Evolutionary conservation across 2,329 filamentous ascomycete species (phyloP).

Genomic region (Fusarium mundagurra): DNA sequence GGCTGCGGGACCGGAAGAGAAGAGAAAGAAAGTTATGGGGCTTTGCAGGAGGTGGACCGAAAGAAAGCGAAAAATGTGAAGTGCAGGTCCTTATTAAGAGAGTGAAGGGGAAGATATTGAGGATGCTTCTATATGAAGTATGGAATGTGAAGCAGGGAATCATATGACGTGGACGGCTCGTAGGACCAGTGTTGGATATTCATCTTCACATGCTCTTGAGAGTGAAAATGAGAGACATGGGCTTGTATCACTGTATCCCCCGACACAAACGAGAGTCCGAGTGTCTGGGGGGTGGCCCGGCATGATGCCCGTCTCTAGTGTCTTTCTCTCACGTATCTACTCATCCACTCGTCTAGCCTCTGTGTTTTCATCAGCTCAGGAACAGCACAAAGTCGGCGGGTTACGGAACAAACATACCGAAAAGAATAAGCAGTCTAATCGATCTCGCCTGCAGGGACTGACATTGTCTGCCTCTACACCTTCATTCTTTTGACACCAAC

Average conservation of each 20-base stretch:
- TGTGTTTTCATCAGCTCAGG: slow-evolving; percentile 1
- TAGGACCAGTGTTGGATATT: slow-evolving; percentile 15
- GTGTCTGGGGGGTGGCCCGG: slow-evolving; percentile 13
- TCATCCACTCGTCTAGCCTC: not conserved
- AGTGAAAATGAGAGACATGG: slow-evolving; percentile 10
- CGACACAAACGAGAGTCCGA: slow-evolving; percentile 1
- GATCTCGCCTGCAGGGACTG: slow-evolving; percentile 22
- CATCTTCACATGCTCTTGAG: slow-evolving; percentile 23
- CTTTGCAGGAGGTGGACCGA: not conserved
- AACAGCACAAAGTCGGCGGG: slow-evolving; percentile 12
- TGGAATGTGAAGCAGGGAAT: slow-evolving; percentile 7
- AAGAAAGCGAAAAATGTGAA: slow-evolving; percentile 15
- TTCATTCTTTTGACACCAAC: not conserved
- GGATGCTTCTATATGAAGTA: not conserved
- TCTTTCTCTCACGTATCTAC: not conserved
- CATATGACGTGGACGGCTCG: slow-evolving; percentile 29
- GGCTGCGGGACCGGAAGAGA: slow-evolving; percentile 11
- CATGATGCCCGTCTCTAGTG: not conserved
- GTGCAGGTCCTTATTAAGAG: too few species aligned
- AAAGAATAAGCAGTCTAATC: slow-evolving; percentile 24
- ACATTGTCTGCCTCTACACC: not conserved
- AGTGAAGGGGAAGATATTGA: not conserved
- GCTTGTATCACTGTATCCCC: slow-evolving; percentile 3
- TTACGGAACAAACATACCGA: slow-evolving; percentile 21
- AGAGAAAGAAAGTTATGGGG: slow-evolving; percentile 14